phyloP scores from a whole-genome alignment of 2,329 filamentous ascomycete species.

The Penicillium hesseltinei region DNA sequence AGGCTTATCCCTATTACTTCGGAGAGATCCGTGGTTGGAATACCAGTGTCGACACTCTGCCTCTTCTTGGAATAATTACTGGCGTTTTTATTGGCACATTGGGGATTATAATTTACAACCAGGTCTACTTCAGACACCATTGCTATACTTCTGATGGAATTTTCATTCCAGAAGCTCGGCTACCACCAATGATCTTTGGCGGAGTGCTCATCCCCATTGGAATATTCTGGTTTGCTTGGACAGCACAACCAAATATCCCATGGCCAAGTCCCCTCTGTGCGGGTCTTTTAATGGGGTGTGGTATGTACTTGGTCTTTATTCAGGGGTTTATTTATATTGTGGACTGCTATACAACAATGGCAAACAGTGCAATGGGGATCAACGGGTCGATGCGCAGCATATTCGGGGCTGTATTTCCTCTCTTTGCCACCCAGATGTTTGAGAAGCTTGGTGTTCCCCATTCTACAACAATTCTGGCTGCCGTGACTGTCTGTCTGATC shows the following conservation, averaged over 20 bases:
- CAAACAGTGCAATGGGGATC: not conserved
- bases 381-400: not conserved
- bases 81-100: not conserved
- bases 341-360: not conserved
- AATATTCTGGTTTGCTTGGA: not conserved
- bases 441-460: not conserved
- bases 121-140: not conserved
- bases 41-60: not conserved
- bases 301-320: not conserved
- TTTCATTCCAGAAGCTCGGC: not conserved
- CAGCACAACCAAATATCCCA: not conserved
- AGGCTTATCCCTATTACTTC: not conserved
- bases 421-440: not conserved
- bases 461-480: not conserved
- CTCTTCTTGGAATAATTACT: not conserved
- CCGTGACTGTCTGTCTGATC: not conserved
- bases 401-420: not conserved
- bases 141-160: not conserved
- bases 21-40: not conserved
- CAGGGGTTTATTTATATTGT: not conserved
- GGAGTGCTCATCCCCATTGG: not conserved
- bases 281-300: not conserved
- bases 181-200: not conserved
- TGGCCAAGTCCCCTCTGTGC: not conserved
- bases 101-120: not conserved